phyloP scores from a whole-genome alignment of 306 rosid species.

The Luffa acutangula region DNA sequence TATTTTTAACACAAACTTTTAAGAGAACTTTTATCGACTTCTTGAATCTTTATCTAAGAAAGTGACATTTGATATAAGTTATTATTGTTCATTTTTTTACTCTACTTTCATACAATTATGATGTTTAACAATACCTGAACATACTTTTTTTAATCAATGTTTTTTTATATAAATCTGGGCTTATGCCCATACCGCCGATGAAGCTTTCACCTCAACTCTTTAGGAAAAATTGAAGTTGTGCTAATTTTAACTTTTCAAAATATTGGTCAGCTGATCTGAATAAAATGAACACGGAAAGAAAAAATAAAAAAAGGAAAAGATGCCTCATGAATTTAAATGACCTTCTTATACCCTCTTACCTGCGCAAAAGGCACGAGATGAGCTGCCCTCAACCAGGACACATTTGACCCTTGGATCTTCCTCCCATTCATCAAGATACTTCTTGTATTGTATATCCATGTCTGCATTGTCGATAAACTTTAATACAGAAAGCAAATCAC shows the following conservation, averaged over 20 bases:
- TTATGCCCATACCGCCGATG: background rate
- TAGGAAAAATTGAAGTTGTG: background rate
- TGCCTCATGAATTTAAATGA: background rate
- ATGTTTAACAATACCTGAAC: background rate
- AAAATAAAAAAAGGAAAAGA: background rate
- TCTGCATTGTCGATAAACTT: slow-evolving; percentile 34
- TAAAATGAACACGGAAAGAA: background rate
- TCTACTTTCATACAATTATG: background rate
- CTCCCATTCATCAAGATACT: slow-evolving; percentile 90
- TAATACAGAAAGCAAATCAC: slow-evolving; percentile 12
- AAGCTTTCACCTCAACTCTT: background rate
- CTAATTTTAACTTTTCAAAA: background rate
- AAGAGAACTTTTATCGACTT: background rate
- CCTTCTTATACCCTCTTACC: slow-evolving; percentile 33
- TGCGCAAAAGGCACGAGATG: slow-evolving; percentile 88
- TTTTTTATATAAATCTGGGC: background rate
- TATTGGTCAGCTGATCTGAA: background rate
- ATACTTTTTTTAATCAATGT: background rate
- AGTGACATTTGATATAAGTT: background rate
- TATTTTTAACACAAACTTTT: background rate
- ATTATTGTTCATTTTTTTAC: background rate
- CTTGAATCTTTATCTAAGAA: background rate
- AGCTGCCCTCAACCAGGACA: slow-evolving; percentile 78
- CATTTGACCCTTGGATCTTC: slow-evolving; percentile 73
- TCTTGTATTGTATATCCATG: slow-evolving; percentile 80